Evolutionary conservation across 2,329 filamentous ascomycete species (phyloP).

Genomic region (Metarhizium guizhouense): DNA sequence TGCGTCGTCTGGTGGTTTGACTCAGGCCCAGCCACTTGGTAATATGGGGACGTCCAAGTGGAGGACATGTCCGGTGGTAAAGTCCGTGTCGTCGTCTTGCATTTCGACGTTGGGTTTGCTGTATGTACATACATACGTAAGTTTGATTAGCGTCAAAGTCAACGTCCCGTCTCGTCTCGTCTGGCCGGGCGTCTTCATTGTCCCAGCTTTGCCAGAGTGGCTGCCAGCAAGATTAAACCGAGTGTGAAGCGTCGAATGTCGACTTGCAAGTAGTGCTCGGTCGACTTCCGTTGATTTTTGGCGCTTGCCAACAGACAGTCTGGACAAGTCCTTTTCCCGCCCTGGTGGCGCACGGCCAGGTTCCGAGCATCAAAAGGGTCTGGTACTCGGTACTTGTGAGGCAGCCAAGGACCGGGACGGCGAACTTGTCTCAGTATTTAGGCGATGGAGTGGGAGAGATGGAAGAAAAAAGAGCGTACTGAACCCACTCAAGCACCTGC

Average conservation of each 20-base stretch:
- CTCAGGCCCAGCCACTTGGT: not conserved
- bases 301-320: not conserved
- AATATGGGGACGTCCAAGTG: not conserved
- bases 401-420: too few species aligned
- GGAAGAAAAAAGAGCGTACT: not conserved
- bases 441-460: too few species aligned
- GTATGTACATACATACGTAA: too few species aligned
- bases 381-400: too few species aligned
- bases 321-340: not conserved
- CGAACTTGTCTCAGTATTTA: not conserved
- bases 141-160: too few species aligned
- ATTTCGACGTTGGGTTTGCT: not conserved
- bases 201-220: not conserved
- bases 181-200: not conserved
- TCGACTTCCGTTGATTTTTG: slow-evolving; percentile 8
- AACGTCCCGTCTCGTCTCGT: too few species aligned
- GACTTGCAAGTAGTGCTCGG: slow-evolving; percentile 3
- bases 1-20: not conserved
- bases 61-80: not conserved
- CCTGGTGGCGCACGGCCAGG: slow-evolving; percentile 6
- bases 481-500: not conserved
- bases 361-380: slow-evolving; percentile 3
- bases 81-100: not conserved
- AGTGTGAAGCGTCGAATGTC: too few species aligned
- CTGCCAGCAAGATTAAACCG: not conserved